phyloP scores from a whole-genome alignment of 2,329 filamentous ascomycete species.

The Xylariales sp. region DNA sequence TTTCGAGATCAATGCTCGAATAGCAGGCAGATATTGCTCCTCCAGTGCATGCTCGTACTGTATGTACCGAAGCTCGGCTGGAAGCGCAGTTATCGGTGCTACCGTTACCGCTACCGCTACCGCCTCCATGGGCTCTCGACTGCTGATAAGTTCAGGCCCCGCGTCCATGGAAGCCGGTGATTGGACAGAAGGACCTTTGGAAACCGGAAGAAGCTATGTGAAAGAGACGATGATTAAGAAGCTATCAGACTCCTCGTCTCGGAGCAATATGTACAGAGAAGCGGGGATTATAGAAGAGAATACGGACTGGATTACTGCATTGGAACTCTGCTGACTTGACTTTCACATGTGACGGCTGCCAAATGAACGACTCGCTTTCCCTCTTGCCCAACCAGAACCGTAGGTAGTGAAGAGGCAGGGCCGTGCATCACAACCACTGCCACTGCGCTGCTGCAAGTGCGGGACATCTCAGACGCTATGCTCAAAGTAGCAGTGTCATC shows the following conservation, averaged over 20 bases:
- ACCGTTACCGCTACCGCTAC: conserved; percentile 36
- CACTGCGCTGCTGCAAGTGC: background rate
- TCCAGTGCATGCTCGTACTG: conserved; percentile 60
- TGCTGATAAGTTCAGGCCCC: conserved; percentile 2
- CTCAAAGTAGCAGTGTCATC: background rate
- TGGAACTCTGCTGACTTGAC: too few relatives aligned
- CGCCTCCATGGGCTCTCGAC: conserved; percentile 10
- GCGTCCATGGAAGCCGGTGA: conserved; percentile 3
- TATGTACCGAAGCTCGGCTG: conserved; percentile 50
- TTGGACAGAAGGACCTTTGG: too few relatives aligned
- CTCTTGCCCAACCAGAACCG: too few relatives aligned
- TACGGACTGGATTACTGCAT: too few relatives aligned
- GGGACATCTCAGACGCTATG: background rate
- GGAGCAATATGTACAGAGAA: conserved; percentile 3
- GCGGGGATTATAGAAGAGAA: too few relatives aligned
- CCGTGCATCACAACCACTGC: background rate
- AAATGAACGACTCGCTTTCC: too few relatives aligned
- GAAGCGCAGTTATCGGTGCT: conserved; percentile 29
- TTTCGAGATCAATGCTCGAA: conserved; percentile 88
- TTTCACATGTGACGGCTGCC: background rate
- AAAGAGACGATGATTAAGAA: too few relatives aligned
- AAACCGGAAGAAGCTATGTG: too few relatives aligned
- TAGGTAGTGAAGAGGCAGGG: too few relatives aligned
- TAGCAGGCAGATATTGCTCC: conserved; percentile 69
- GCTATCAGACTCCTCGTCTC: too few relatives aligned